Evolutionary conservation across 352 stramenopile species (phyloP).

Genomic region (Globisporangium recalcitrans): DNA sequence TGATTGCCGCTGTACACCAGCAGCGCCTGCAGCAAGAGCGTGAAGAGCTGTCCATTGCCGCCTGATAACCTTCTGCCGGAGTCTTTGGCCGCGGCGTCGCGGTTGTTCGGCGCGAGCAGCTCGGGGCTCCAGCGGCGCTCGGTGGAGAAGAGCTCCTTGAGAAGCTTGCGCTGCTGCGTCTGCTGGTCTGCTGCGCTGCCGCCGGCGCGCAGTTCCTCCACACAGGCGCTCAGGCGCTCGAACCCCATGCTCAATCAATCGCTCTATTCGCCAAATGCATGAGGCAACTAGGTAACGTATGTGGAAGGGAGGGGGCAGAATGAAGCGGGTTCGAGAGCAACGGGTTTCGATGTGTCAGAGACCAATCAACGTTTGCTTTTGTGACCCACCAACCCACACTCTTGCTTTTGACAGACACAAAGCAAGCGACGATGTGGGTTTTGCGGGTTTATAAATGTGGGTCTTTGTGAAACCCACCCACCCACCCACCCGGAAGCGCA

Average conservation of each 20-base stretch:
- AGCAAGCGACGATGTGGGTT: neutral
- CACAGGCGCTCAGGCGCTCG: slow-evolving; percentile 37
- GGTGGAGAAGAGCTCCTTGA: slow-evolving; percentile 52
- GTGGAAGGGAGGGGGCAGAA: neutral
- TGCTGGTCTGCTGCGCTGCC: slow-evolving; percentile 26
- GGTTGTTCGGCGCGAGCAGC: slow-evolving; percentile 17
- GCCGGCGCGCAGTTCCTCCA: slow-evolving; percentile 41
- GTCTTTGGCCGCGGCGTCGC: slow-evolving; percentile 16
- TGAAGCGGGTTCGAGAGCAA: neutral
- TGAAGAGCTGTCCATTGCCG: slow-evolving; percentile 43
- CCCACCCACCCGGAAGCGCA: too few species aligned
- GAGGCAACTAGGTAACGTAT: neutral
- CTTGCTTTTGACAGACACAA: neutral
- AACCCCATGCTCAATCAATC: slow-evolving; percentile 28
- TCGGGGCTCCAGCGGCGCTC: slow-evolving; percentile 53
- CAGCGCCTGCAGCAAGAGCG: slow-evolving; percentile 57
- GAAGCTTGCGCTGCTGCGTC: slow-evolving; percentile 31
- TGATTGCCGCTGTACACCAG: slow-evolving; percentile 61
- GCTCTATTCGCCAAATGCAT: neutral
- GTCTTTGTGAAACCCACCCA: neutral
- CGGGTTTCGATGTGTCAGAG: too few species aligned
- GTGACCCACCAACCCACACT: neutral
- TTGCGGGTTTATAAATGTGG: neutral
- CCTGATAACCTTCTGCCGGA: slow-evolving; percentile 20
- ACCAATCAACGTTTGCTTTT: too few species aligned